These are phyloP conservation scores for Hypomontagnella submonticulosa DNA, from an alignment of 495 filamentous ascomycete species.

Conservation along the genomic window DNA sequence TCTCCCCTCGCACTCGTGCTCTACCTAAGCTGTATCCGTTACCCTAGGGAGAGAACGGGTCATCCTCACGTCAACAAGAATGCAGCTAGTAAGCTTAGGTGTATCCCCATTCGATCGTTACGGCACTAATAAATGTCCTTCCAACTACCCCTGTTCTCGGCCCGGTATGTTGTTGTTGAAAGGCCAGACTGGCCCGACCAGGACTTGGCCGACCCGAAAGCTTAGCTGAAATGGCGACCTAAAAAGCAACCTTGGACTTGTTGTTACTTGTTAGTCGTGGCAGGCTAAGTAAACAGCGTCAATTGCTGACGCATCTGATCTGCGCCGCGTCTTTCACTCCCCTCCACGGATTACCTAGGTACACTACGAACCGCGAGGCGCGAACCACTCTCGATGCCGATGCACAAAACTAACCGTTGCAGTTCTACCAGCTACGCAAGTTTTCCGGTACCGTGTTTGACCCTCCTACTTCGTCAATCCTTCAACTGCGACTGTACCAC, in stretches of 20 bases:
- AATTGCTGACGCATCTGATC: conserved; percentile 9
- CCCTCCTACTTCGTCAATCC: conserved; percentile 22
- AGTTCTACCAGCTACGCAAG: conserved; percentile 19
- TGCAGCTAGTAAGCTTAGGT: conserved; percentile 13
- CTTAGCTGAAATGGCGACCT: conserved; percentile 24
- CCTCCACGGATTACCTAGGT: conserved; percentile 11
- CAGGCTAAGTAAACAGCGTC: not conserved
- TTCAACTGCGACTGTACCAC: conserved; percentile 31
- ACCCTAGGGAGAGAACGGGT: conserved; percentile 5
- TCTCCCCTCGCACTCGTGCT: conserved; percentile 10
- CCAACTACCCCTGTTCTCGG: conserved; percentile 31
- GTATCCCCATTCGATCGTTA: conserved; percentile 13
- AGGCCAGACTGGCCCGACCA: conserved; percentile 30
- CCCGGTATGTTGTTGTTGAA: conserved; percentile 24
- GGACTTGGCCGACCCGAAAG: conserved; percentile 24
- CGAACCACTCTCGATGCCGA: conserved; percentile 20
- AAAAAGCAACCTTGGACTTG: not conserved
- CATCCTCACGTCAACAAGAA: conserved; percentile 16
- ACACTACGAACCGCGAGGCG: not conserved
- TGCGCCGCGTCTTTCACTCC: not conserved
- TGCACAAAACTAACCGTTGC: conserved; percentile 14
- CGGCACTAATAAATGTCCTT: conserved; percentile 20
- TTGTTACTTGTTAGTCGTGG: conserved; percentile 4
- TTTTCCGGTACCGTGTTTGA: conserved; percentile 23
- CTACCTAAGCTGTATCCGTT: conserved; percentile 9